Base-by-base conservation (phyloP, 2,329 filamentous ascomycete genomes). In the Epichloe typhina region DNA sequence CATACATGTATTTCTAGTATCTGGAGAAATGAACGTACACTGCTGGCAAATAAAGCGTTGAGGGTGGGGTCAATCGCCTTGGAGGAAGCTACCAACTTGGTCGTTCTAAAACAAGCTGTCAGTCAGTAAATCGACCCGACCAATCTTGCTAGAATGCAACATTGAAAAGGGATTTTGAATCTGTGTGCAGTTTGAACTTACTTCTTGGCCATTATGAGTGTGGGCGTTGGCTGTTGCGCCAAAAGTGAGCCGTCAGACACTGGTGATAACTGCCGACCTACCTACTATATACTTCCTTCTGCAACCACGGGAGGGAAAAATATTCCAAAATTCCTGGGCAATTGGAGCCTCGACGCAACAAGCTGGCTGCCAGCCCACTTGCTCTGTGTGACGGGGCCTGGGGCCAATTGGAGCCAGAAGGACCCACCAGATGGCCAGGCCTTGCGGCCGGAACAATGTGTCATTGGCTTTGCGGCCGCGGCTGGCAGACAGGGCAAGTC, bases 21-120 rank as follows among this genome's bases (percentile, higher is more conserved):
- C 11, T 17, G n/a, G 13, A 36, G 36, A 11, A 11, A 33, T 33
- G 23, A 35, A 76, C 82, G 70, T 76, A 88, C 84, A 72, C 85
- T 88, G 52, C 75, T 72, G 52, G 82, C 76, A 68, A 89, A 89
- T 39, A 89, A 74, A 54, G 83, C 81, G 60, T 82, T 75, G 57
- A 89, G 72, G 51, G 74, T 70, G 64, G 84, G 83, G 71, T 89
- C 84, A 53, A 88, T 72, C 53, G 74, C 72, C 64, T 77, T 77
- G 51, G 70, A 67, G 37, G 73, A 67, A 54, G 70, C 72, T 48
- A 65, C 57, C 53, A 79, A 58, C 51, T 60, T 58, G 44, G 49
- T 52, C 9, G 62, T 59, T 61, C 66, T 67, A 56, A 33, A 11
- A 8, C 31, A 46, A 26, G 33, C 70, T 74, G 55, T 21, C 47